Conservation (phyloP, 1,139 yeast species). For the Kodamaea ohmeri region DNA sequence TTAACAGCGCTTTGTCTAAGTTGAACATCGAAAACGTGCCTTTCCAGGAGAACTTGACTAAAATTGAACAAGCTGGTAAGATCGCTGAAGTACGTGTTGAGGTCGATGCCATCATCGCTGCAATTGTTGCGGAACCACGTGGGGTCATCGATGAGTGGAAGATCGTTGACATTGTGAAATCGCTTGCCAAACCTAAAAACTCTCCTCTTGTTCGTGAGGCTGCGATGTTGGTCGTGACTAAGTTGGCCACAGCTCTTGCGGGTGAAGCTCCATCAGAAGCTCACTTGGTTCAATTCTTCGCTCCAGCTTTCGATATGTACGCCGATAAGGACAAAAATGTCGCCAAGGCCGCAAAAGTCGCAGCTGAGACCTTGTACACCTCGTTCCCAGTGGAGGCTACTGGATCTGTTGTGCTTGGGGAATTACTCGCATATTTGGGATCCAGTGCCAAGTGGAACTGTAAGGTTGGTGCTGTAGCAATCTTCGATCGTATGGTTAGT, state of each 20-base stretch:
- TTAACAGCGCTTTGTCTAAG: constrained; percentile 67
- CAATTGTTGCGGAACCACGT: constrained; percentile 37
- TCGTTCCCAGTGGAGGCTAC: constrained; percentile 78
- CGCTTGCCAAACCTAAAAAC: constrained; percentile 71
- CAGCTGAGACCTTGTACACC: constrained; percentile 65
- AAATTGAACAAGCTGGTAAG: constrained; percentile 55
- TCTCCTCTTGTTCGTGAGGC: constrained; percentile 75
- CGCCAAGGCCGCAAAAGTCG: constrained; percentile 73
- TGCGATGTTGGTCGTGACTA: constrained; percentile 63
- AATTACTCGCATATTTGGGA: constrained; percentile 58
- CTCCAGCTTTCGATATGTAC: constrained; percentile 57
- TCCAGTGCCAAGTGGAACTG: constrained; percentile 94
- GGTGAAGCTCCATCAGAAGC: constrained; percentile 75
- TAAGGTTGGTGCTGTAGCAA: constrained; percentile 73
- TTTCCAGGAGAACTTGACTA: constrained; percentile 55
- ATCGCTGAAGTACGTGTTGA: constrained; percentile 66
- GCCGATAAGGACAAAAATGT: constrained; percentile 89
- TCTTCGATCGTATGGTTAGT: constrained; percentile 70
- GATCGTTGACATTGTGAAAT: constrained; percentile 56
- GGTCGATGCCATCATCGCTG: constrained; percentile 52
- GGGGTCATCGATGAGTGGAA: constrained; percentile 62
- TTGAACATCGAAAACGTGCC: constrained; percentile 61
- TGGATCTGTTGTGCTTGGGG: constrained; percentile 64
- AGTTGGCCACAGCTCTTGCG: constrained; percentile 63
- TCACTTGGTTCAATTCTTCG: constrained; percentile 58